Conservation (phyloP, 441 rosid genomes). For the Syzygium malaccense region DNA sequence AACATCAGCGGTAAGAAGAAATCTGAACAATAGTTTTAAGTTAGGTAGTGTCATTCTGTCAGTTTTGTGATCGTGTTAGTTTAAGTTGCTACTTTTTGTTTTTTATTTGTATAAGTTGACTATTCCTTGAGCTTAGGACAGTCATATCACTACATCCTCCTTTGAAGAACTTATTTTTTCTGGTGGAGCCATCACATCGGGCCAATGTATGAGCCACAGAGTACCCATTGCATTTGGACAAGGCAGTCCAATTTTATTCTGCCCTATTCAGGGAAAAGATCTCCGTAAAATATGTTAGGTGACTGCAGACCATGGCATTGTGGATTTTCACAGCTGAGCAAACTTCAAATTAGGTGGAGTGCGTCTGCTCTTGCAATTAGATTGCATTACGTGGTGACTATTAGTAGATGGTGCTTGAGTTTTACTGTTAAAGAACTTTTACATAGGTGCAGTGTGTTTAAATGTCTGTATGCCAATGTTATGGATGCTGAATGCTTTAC, state of each 20-base stretch:
- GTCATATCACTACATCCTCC: neutral
- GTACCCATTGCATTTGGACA: neutral
- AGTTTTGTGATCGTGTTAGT: accelerated
- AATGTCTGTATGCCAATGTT: neutral
- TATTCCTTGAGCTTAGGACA: neutral
- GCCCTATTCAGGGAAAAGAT: neutral
- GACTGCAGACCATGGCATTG: neutral
- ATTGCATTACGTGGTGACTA: neutral
- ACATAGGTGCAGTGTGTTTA: neutral
- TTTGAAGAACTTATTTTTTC: neutral
- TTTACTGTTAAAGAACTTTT: neutral
- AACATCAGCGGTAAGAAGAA: neutral
- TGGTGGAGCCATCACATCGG: neutral
- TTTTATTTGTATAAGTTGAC: neutral
- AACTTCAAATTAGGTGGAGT: neutral
- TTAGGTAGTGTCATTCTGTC: neutral
- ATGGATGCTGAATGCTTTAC: neutral
- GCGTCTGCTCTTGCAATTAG: neutral
- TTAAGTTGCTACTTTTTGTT: neutral
- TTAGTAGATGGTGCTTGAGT: neutral
- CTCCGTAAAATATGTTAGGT: neutral
- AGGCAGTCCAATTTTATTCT: neutral
- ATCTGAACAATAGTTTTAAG: neutral
- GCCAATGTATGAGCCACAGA: neutral
- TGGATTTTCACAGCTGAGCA: neutral